Evolutionary conservation across 164 flowering plant genomes (phyloP).

Genomic region (Aristolochia californica): DNA sequence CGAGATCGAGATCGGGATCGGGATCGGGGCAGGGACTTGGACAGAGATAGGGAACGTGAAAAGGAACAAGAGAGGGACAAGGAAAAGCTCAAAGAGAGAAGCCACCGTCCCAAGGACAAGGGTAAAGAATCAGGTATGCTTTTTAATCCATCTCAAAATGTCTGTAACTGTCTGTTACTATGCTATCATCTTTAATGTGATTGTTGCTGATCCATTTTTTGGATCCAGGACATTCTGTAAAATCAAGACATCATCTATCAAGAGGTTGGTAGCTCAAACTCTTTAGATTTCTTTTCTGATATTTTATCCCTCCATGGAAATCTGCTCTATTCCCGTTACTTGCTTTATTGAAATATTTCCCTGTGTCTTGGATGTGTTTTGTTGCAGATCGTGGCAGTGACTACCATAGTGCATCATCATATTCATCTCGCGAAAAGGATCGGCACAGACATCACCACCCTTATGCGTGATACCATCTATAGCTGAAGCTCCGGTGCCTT

Average conservation of each 20-base stretch:
- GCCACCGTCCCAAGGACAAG: conserved; percentile 62
- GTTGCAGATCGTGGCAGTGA: conserved; percentile 55
- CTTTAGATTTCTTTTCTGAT: background rate
- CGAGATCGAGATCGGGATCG: conserved; percentile 25
- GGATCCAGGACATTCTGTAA: conserved; percentile 58
- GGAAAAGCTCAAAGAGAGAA: conserved; percentile 49
- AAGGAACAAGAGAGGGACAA: conserved; percentile 36
- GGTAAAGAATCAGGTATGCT: conserved; percentile 43
- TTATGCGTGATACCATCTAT: conserved; percentile 15
- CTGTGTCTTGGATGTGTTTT: conserved; percentile 5
- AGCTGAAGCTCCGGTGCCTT: no score
- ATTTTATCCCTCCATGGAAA: background rate
- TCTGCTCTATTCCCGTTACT: background rate
- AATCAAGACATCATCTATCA: conserved; percentile 66
- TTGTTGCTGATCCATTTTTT: background rate
- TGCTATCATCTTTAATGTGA: background rate
- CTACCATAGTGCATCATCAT: conserved; percentile 30
- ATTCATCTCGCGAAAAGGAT: conserved; percentile 76
- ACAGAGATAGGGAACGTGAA: conserved; percentile 36
- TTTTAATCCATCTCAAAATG: background rate
- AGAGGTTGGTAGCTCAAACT: conserved; percentile 37
- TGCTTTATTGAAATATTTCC: background rate
- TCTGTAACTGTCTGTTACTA: background rate
- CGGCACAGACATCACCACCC: conserved; percentile 56
- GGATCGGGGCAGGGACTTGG: conserved; percentile 72